A percentile compares a stretch with the other conserved stretches of the same genome.
phyloP scores from a whole-genome alignment of 345 rosid genomes.

The Brassica nigra region DNA sequence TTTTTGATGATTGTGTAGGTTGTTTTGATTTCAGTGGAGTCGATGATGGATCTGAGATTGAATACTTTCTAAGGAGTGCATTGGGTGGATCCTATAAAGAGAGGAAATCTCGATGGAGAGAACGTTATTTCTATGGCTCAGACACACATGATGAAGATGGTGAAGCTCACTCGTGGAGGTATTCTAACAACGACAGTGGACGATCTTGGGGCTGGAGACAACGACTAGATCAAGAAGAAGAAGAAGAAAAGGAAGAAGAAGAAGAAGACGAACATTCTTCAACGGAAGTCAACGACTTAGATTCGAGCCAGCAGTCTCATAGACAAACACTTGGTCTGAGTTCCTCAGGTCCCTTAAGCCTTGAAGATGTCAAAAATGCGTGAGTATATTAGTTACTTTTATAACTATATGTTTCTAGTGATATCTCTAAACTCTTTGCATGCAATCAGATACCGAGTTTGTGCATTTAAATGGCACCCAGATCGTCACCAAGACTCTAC shows the following conservation, averaged over 20 bases:
- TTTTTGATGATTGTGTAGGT: constrained; percentile 43
- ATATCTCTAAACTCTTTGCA: neutral
- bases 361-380: constrained; percentile 77
- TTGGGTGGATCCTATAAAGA: constrained; percentile 56
- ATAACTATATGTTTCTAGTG: neutral
- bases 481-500: constrained; percentile 85
- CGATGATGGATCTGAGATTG: constrained; percentile 50
- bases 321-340: constrained; percentile 72
- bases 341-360: constrained; percentile 65
- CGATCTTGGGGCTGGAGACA: constrained; percentile 45
- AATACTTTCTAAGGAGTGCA: constrained; percentile 54
- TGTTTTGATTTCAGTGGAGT: constrained; percentile 58
- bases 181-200: constrained; percentile 38
- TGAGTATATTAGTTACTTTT: constrained; percentile 38
- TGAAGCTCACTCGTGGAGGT: constrained; percentile 44
- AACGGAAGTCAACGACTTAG: constrained; percentile 22
- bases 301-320: constrained; percentile 47
- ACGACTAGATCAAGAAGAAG: constrained; percentile 52
- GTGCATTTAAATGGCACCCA: constrained; percentile 93
- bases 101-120: constrained; percentile 35
- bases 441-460: constrained; percentile 60
- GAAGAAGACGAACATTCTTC: constrained; percentile 53
- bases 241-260: constrained; percentile 31
- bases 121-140: constrained; percentile 39
- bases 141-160: constrained; percentile 48